Base-by-base conservation (phyloP, 371 early-diverging fungal genomes). In the Mortierella sp. region DNA sequence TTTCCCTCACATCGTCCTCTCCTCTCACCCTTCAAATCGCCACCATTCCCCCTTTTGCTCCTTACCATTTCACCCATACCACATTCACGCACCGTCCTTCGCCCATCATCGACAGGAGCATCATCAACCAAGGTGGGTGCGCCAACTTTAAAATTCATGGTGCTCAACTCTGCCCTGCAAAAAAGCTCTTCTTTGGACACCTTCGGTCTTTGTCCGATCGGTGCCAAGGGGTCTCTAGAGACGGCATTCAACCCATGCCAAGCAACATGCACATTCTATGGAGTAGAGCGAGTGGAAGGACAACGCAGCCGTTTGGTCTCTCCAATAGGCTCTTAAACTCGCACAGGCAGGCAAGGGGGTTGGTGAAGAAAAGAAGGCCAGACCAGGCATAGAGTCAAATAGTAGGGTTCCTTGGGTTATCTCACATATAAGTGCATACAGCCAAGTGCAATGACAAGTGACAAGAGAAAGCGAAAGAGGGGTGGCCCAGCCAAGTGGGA, bases 71-170 rank as follows among this genome's bases (percentile, higher is more conserved):
- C 45, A 13, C 70, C 29, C 29, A n/a, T 24, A 22, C n/a, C 37
- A 19, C 68, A 52, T 26, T 39, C 26, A 16, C 41, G 34, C 40
- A 39, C 29, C 22, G 26, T 40, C 26, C 34, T 37, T 19, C 44
- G 7, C 45, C 66, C 39, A 22, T 26, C n/a, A 47, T 68, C 39
- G 14, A 16, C 65, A 43, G 41, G 24, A 64, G 24, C 40, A n/a
- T 43, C 65, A 43, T 65, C 68, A 47, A 34, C 40, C n/a, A 40
- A 68, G 50, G 26, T 50, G 50, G 52, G 68, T 47, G 52, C 31
- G 68, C 61, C 47, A 45, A 66, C 47, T 31, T 61, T 61, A 22
- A 61, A 61, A 58, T 34, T 22, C 34, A 61, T 61, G 31, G 13
- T 37, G 50, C 50, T 50, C 68, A 68, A 31, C 11, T 47, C 39